These are phyloP conservation scores for Kurtzmaniella fragi DNA, from an alignment of 805 yeast genomes.

Conservation along the genomic window DNA sequence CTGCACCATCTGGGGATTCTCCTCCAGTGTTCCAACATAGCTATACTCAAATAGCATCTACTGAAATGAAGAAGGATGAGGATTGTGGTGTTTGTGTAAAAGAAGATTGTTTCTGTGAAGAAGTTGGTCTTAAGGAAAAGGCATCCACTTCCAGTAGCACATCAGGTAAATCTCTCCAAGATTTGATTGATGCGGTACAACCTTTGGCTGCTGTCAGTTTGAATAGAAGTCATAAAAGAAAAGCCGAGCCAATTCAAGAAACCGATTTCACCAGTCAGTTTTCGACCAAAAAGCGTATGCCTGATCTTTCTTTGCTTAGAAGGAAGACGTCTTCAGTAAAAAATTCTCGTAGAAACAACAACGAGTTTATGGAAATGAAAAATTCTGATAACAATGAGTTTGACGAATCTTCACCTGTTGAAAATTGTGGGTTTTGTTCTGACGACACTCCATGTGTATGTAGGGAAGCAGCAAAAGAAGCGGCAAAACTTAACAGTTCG, in stretches of 20 bases:
- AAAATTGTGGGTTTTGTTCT: slow-evolving; percentile 90
- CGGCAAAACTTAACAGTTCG: slow-evolving; percentile 31
- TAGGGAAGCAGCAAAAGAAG: slow-evolving; percentile 64
- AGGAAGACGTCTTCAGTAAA: slow-evolving; percentile 5
- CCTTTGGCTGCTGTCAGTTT: slow-evolving; percentile 69
- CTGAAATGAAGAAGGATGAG: background rate
- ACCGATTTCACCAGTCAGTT: slow-evolving; percentile 54
- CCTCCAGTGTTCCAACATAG: slow-evolving; percentile 28
- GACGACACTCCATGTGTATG: slow-evolving; percentile 92
- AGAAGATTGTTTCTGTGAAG: slow-evolving; percentile 65
- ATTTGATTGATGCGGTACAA: slow-evolving; percentile 38
- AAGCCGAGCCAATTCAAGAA: slow-evolving; percentile 23
- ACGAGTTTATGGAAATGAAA: slow-evolving; percentile 8
- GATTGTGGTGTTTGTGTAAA: slow-evolving; percentile 65
- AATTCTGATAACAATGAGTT: slow-evolving; percentile 16
- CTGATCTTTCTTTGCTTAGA: slow-evolving; percentile 29
- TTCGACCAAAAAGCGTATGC: slow-evolving; percentile 31
- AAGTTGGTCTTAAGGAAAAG: slow-evolving; percentile 37
- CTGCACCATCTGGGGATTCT: slow-evolving; percentile 47
- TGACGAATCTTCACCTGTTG: slow-evolving; percentile 49
- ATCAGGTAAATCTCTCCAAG: slow-evolving; percentile 18
- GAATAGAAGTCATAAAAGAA: slow-evolving; percentile 24
- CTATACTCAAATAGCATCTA: slow-evolving; percentile 1
- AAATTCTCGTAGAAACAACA: slow-evolving; percentile 1
- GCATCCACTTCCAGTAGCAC: slow-evolving; percentile 5